Evolutionary conservation across 129 eudicot genomes (phyloP), one percentile per base, ranked within the genome.

Genomic region (Tagetes patula): DNA sequence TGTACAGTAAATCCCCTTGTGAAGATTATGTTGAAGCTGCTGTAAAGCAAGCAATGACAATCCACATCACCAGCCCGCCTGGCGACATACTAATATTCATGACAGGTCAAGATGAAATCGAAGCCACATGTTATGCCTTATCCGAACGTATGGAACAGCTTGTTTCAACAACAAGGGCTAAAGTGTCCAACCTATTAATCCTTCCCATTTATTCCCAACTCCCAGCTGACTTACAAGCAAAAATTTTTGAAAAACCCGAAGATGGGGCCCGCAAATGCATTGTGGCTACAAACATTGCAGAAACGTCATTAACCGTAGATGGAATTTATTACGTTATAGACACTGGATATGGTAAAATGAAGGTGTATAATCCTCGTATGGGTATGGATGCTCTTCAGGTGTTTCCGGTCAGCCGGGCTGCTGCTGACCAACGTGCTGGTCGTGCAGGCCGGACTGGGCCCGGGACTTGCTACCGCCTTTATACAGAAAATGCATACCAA

Each of bases 1-100:
- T 85, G 62, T 88, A 85, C 58, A 85, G 90, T 45, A 88, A 88
- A 76, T 85, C 84, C 46, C 90, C 94, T 27, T 85, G 90, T 69
- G 94, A 88, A 78, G 94, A 88, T 78, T 88, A 88, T 11, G 90
- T 88, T 7, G 94, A 88, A 83, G 94, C 83, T 43, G 94, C 94
- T 13, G 90, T 83, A 42, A 88, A 85, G 50, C 90, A 88, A 77
- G 94, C 90, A 5, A 85, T 88, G 90, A 81, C 90, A n/a, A 88
- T 88, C 64, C 94, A 88, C 85, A 83, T 85, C 36, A 83, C 87
- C 4, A 80, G 89, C 38, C 84, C 84, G 31, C 88, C 90, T 8
- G 94, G 94, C 13, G 94, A 85, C 83, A 88, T 88, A 74, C 88
- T 88, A 39, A 85, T 88, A 8, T 88, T 88, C 73, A 85, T 88